Conservation (phyloP, 2,329 filamentous ascomycete species). For the Phaeosphaeriaceae sp. region DNA sequence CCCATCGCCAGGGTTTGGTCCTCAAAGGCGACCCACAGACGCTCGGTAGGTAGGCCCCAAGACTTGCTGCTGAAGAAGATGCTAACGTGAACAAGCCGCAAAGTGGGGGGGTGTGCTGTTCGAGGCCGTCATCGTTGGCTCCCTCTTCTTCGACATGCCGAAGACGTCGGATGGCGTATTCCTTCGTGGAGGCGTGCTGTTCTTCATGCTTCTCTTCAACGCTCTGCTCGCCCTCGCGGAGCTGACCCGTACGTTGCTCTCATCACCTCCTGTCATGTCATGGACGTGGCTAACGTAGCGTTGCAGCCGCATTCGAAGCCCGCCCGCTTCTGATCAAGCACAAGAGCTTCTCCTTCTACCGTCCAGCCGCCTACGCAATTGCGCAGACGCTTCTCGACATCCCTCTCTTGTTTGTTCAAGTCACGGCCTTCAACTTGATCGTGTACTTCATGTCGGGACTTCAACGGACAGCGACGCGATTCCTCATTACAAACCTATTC, state of each 20-base stretch:
- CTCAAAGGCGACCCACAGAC: slow-evolving; percentile 1
- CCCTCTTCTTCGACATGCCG: slow-evolving; percentile 70
- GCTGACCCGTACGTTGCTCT: slow-evolving; percentile 53
- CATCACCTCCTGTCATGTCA: neutral
- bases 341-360: slow-evolving; percentile 73
- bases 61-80: neutral
- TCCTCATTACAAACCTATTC: slow-evolving; percentile 68
- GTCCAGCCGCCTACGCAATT: slow-evolving; percentile 65
- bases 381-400: slow-evolving; percentile 65
- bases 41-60: neutral
- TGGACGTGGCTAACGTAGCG: neutral
- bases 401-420: slow-evolving; percentile 65
- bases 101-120: neutral
- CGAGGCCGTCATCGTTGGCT: slow-evolving; percentile 59
- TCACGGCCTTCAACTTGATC: slow-evolving; percentile 64
- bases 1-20: neutral
- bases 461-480: slow-evolving; percentile 63
- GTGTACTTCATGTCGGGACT: slow-evolving; percentile 69
- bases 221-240: slow-evolving; percentile 69
- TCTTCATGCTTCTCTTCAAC: slow-evolving; percentile 69
- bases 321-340: slow-evolving; percentile 73
- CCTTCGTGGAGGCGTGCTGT: slow-evolving; percentile 67
- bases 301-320: slow-evolving; percentile 66
- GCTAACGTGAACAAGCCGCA: neutral
- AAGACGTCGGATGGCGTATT: slow-evolving; percentile 67